Percentiles rank a stretch among this genome's conserved stretches.
These are phyloP conservation scores for Pseudonectria buxi DNA, from an alignment of 2,329 filamentous ascomycete species.

Conservation along the genomic window DNA sequence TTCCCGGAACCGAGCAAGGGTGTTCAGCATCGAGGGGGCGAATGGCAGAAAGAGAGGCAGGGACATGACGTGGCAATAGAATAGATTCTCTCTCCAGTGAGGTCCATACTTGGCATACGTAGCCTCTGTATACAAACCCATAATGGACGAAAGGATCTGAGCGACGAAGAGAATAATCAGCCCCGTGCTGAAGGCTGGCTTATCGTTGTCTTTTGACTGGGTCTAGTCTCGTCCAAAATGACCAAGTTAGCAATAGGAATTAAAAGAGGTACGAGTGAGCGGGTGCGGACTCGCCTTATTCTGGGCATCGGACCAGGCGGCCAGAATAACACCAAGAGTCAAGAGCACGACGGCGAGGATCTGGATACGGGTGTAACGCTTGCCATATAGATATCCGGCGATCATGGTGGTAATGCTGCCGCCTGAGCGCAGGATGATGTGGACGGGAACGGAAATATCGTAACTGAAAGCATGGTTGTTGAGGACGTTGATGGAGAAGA, in stretches of 20 bases:
- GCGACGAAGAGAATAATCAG: slow-evolving; percentile 79
- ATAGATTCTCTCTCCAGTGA: slow-evolving; percentile 92
- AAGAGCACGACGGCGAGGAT: slow-evolving; percentile 74
- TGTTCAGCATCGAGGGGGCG: slow-evolving; percentile 54
- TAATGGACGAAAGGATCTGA: slow-evolving; percentile 83
- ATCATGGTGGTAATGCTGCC: slow-evolving; percentile 93
- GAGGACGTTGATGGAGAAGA: slow-evolving; percentile 88
- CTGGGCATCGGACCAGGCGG: slow-evolving; percentile 83
- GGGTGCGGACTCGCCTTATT: slow-evolving; percentile 57
- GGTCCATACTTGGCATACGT: slow-evolving; percentile 81
- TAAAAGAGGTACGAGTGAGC: not conserved
- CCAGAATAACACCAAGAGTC: slow-evolving; percentile 78
- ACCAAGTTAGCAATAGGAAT: not conserved
- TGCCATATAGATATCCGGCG: slow-evolving; percentile 82
- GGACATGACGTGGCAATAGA: slow-evolving; percentile 78
- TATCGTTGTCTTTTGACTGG: slow-evolving; percentile 10
- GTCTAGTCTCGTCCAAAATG: no score
- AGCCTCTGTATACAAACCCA: slow-evolving; percentile 91
- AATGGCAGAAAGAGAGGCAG: slow-evolving; percentile 72
- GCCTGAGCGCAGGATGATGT: slow-evolving; percentile 92
- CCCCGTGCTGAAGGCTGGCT: slow-evolving; percentile 48
- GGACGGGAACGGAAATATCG: slow-evolving; percentile 89
- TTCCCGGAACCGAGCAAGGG: slow-evolving; percentile 55
- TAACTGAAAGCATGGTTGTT: slow-evolving; percentile 99
- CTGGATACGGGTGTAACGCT: slow-evolving; percentile 74